Evolutionary conservation across 1,139 yeast genomes (phyloP), one percentile per base, ranked within the genome.

Genomic region (Dujonia santamariae): DNA sequence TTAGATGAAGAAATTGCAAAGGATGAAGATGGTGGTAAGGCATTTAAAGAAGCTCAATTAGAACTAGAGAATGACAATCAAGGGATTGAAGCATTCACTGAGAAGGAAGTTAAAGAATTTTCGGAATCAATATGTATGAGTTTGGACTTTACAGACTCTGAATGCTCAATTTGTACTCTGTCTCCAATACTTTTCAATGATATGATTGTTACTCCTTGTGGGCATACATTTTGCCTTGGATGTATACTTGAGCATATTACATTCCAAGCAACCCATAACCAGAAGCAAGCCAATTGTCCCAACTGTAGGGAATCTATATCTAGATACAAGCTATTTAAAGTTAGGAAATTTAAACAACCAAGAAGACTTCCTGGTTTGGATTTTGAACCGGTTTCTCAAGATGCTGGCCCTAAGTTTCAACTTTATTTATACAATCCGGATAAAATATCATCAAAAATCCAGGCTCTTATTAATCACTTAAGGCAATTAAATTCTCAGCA

Each of bases 111-210:
- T 31, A 56, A 57, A 22, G 45, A 54, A 35, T 43, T 43, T 24
- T 63, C 54, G 59, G 69, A 48, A 31, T 36, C 43, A 28, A 34
- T 60, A 15, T 54, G 51, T 34, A 42, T 43, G 1, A 48, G 43
- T 27, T 38, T 57, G n/a, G 58, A 63, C 4, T 48, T 75, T n/a
- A 63, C 58, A n/a, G 70, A 69, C 3, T 56, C 77, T 2, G 96
- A 88, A 53, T 90, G 97, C 50, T 79, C 95, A 0, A 85, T 90
- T 19, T 90, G 97, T 53, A 81, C 94, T 0, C 67, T 74, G 3
- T 75, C 75, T 6, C 77, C 81, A 1, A 82, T 87, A 9, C 64
- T 72, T 1, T 34, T 61, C 2, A 72, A 73, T 4, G 78, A 80
- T 19, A 69, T 80, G 45, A 70, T 80, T 0, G 67, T 87, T 9